Percentiles rank a stretch among this genome's conserved stretches.
Conservation (phyloP, 1,284 basidiomycete genomes). For the Abortiporus biennis region DNA sequence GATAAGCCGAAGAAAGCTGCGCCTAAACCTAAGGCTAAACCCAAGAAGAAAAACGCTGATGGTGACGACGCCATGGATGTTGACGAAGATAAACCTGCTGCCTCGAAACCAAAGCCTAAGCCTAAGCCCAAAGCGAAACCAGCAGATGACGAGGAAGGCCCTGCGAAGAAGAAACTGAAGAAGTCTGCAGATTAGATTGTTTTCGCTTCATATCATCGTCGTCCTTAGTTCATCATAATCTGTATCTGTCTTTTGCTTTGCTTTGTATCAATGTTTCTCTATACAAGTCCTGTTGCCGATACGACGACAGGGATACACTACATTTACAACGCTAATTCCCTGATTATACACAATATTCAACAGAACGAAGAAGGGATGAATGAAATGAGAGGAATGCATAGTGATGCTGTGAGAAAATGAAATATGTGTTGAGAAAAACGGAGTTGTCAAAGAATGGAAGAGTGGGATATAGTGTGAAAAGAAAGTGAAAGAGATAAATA, state of each 20-base stretch:
- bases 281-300: not conserved
- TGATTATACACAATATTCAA: too few relatives aligned
- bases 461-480: not conserved
- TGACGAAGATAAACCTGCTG: slow-evolving; percentile 34
- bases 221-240: not conserved
- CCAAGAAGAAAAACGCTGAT: slow-evolving; percentile 34
- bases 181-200: slow-evolving; percentile 21
- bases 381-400: too few relatives aligned
- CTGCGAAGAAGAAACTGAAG: slow-evolving; percentile 70
- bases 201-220: not conserved
- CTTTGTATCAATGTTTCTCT: not conserved
- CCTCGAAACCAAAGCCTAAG: slow-evolving; percentile 36
- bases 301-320: not conserved
- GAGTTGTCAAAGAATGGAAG: not conserved
- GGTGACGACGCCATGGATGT: slow-evolving; percentile 26
- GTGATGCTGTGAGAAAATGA: slow-evolving; percentile 1
- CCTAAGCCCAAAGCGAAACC: slow-evolving; percentile 37
- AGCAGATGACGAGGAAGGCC: slow-evolving; percentile 42
- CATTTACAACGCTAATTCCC: too few relatives aligned
- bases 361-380: too few relatives aligned
- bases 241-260: slow-evolving; percentile 1
- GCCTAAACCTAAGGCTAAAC: slow-evolving; percentile 32
- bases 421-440: not conserved
- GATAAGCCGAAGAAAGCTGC: slow-evolving; percentile 29
- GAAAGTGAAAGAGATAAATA: slow-evolving; percentile 2